Evolutionary conservation across 2,329 filamentous ascomycete species (phyloP), one percentile per base, ranked within the genome.

Genomic region (Cytospora piceae): DNA sequence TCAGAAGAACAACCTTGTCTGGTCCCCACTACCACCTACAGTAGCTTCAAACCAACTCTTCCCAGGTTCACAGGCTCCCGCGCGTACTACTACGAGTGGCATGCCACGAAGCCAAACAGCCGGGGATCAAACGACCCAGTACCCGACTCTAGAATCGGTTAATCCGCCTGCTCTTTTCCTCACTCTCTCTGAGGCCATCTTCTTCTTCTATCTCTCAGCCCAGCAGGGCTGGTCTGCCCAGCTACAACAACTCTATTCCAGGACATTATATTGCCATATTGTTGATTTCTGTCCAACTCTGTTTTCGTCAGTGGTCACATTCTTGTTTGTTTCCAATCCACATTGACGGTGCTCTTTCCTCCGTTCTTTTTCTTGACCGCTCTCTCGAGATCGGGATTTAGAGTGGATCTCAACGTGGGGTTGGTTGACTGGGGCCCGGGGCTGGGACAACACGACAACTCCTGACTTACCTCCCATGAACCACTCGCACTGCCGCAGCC

Each of bases 291-390:
- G n/a, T 49, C n/a, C 11, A 17, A 2, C 8, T 12, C n/a, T 49
- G 46, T 24, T 49, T 7, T 20, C 46, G 11, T 14, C n/a, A 49
- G n/a, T 49, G 46, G n/a, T 24, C n/a, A 24, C 8, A 49, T 9
- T 14, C n/a, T 49, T 49, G n/a, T 49, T 49, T 49, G 11, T 46
- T 46, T 46, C 42, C 46, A 49, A 49, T 24, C n/a, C 60, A 42
- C 39, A 8, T 57, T 63, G 60, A 46, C 53, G 60, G 53, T 51
- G 37, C 22, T 60, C 32, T 22, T 60, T 52, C 29, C 32, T 27
- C 63, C 37, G 58, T 49, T 52, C n/a, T 54, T 49, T 54, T 64
- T 42, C 66, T 57, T 67, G 66, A 67, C 66, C 66, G 66, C 66
- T 67, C 55, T 58, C 62, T 55, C 54, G 39, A 34, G 46, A 34